Evolutionary conservation across 2,329 filamentous ascomycete genomes (phyloP).

Genomic region (Cadophora luteo-olivacea): DNA sequence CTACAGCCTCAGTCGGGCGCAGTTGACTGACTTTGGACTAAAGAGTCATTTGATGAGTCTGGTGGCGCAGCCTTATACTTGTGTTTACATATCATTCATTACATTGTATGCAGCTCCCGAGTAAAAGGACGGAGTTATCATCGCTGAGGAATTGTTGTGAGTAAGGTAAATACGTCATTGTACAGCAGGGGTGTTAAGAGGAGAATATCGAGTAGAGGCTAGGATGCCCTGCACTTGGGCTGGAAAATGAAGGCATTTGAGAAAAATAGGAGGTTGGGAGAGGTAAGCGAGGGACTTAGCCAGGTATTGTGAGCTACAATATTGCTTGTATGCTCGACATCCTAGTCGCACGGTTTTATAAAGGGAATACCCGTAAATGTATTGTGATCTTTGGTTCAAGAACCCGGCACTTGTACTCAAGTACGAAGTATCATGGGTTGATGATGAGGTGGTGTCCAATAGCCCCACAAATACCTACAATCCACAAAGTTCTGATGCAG

Average conservation of each 20-base stretch:
- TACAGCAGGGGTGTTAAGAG: background rate
- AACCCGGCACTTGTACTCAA: background rate
- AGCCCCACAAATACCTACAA: conserved; percentile 5
- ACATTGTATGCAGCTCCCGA: background rate
- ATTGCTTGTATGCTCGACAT: background rate
- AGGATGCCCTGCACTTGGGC: conserved; percentile 2
- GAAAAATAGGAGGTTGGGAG: conserved; percentile 8
- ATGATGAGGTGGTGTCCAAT: background rate
- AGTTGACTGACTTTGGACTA: background rate
- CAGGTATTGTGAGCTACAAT: background rate
- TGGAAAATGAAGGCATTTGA: background rate
- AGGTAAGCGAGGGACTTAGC: background rate
- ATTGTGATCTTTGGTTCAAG: background rate
- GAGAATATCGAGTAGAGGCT: background rate
- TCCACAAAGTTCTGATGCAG: background rate
- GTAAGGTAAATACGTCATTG: background rate
- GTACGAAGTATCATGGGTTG: no score
- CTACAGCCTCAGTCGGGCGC: conserved; percentile 1
- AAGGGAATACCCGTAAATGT: background rate
- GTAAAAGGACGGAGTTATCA: background rate
- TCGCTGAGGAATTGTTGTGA: background rate
- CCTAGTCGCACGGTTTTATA: background rate
- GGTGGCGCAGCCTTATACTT: conserved; percentile 9
- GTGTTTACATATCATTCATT: background rate
- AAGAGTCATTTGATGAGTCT: conserved; percentile 4